These are phyloP conservation scores for Boechera retrofracta DNA, from an alignment of 345 rosid species.

Conservation along the genomic window DNA sequence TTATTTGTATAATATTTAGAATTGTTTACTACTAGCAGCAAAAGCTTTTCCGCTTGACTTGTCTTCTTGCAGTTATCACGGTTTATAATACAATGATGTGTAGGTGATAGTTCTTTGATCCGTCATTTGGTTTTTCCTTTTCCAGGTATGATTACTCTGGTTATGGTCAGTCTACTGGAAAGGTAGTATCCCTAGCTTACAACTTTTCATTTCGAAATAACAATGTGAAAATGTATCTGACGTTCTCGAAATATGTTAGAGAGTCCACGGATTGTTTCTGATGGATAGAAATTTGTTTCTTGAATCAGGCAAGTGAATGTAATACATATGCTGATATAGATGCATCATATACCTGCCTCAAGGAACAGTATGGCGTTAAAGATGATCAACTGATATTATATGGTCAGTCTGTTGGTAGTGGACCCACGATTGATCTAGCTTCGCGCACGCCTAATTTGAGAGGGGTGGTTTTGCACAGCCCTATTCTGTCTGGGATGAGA, in stretches of 20 bases:
- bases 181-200: conserved; percentile 55
- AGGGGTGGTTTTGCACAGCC: conserved; percentile 93
- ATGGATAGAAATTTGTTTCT: conserved; percentile 30
- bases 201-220: not conserved
- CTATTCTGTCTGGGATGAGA: conserved; percentile 94
- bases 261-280: not conserved
- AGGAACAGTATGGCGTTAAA: conserved; percentile 80
- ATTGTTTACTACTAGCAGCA: not conserved
- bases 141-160: conserved; percentile 96
- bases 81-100: not conserved
- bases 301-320: conserved; percentile 86
- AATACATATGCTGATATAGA: conserved; percentile 95
- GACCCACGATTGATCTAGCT: conserved; percentile 95
- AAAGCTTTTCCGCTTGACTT: not conserved
- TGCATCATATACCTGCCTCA: conserved; percentile 82
- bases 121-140: conserved; percentile 1
- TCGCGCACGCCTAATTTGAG: conserved; percentile 80
- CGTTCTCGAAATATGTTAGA: not conserved
- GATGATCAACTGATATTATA: conserved; percentile 89
- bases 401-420: conserved; percentile 99
- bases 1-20: not conserved
- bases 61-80: not conserved
- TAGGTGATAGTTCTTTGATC: conserved; percentile 3
- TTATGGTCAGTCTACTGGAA: conserved; percentile 95
- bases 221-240: not conserved